A percentile compares a stretch with the other conserved stretches of the same genome.
Conservation (phyloP, 495 filamentous ascomycete species). For the Patellaria atrata region DNA sequence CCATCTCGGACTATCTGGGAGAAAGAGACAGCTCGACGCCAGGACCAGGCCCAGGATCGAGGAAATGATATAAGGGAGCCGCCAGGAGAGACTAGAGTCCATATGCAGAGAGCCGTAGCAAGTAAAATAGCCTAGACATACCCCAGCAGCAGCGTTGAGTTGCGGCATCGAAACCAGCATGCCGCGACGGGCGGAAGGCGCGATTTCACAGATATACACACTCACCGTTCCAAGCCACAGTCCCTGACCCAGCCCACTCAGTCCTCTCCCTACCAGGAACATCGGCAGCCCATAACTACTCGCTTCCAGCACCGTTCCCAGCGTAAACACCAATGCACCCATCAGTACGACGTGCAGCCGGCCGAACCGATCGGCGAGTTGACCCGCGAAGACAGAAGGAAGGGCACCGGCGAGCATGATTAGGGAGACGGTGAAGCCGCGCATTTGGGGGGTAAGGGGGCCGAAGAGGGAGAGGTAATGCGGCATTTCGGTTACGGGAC, state of each 20-base stretch:
- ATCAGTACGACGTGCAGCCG: slow-evolving; percentile 24
- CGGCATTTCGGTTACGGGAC: slow-evolving; percentile 46
- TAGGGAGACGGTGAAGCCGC: slow-evolving; percentile 47
- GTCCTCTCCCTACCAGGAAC: slow-evolving; percentile 15
- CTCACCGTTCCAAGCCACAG: slow-evolving; percentile 12
- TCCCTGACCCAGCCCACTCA: slow-evolving; percentile 16
- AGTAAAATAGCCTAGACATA: slow-evolving; percentile 19
- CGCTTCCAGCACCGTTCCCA: slow-evolving; percentile 16
- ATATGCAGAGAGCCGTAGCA: slow-evolving; percentile 18
- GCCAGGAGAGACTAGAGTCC: slow-evolving; percentile 17
- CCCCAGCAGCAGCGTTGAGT: slow-evolving; percentile 7
- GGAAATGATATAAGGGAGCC: slow-evolving; percentile 17
- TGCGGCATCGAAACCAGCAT: slow-evolving; percentile 16
- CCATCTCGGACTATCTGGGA: slow-evolving; percentile 39
- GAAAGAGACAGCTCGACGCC: slow-evolving; percentile 8
- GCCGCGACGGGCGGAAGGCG: slow-evolving; percentile 14
- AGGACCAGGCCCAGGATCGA: slow-evolving; percentile 5
- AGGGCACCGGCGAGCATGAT: slow-evolving; percentile 49
- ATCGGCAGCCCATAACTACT: slow-evolving; percentile 4
- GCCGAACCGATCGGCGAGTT: slow-evolving; percentile 45
- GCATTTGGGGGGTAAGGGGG: slow-evolving; percentile 37
- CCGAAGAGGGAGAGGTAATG: slow-evolving; percentile 38
- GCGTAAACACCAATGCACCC: slow-evolving; percentile 12
- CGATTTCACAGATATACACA: slow-evolving; percentile 21
- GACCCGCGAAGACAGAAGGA: slow-evolving; percentile 47